Evolutionary conservation across 371 early-diverging fungal genomes (phyloP).

Genomic region (Rhizomucor pusillus): DNA sequence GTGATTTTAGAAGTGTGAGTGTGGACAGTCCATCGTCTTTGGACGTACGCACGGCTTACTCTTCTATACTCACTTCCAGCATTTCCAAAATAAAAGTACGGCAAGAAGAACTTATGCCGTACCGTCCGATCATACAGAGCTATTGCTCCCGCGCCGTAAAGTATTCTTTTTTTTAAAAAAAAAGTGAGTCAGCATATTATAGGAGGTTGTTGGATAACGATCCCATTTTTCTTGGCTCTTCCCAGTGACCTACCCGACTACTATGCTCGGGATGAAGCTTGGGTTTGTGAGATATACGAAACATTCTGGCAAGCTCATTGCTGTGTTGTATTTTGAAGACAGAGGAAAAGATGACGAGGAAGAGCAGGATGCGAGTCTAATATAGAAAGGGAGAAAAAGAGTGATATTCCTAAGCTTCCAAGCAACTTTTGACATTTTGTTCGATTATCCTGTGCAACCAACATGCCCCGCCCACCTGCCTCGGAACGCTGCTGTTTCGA

Average conservation of each 20-base stretch:
- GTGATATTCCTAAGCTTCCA: constrained; percentile 2
- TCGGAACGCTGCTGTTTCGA: too few species aligned
- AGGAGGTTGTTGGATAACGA: too few species aligned
- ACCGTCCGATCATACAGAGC: constrained; percentile 6
- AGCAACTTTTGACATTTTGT: too few species aligned
- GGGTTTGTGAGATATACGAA: constrained; percentile 5
- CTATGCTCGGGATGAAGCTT: constrained; percentile 4
- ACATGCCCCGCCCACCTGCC: too few species aligned
- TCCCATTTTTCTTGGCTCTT: too few species aligned
- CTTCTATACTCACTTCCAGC: constrained; percentile 6
- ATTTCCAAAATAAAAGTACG: constrained; percentile 11
- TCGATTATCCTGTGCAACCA: background rate
- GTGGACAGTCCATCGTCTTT: background rate
- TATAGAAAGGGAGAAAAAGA: too few species aligned
- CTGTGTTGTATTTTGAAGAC: background rate
- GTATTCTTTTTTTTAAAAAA: background rate
- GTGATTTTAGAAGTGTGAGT: background rate
- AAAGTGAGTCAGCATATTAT: background rate
- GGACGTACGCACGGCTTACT: background rate
- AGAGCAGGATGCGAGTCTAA: background rate
- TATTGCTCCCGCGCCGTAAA: constrained; percentile 9
- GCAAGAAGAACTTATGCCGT: constrained; percentile 12
- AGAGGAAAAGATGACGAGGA: constrained; percentile 1
- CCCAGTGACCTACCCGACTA: constrained; percentile 7
- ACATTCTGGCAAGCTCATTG: constrained; percentile 7